phyloP scores from a whole-genome alignment of 441 rosid species.

The Pelargonium myrrhifolium region DNA sequence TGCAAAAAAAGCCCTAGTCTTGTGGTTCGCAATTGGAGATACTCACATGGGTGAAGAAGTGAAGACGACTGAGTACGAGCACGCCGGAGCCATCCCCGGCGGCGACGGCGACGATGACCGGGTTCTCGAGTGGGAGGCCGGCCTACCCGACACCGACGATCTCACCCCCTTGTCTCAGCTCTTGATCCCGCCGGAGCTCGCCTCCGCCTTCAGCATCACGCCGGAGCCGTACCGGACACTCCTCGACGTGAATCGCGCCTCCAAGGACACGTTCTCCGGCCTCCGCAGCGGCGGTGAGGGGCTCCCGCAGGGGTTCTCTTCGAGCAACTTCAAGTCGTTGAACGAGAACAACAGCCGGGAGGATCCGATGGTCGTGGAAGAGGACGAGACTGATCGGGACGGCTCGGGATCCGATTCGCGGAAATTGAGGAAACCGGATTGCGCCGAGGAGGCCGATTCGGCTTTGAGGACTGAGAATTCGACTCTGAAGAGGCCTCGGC shows the following conservation, averaged over 20 bases:
- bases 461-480: conserved; percentile 32
- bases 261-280: conserved; percentile 50
- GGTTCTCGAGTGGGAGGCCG: conserved; percentile 76
- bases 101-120: conserved; percentile 46
- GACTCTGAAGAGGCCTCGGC: conserved; percentile 55
- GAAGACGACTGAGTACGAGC: conserved; percentile 49
- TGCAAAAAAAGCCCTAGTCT: conserved; percentile 2
- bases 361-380: conserved; percentile 32
- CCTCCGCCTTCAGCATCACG: conserved; percentile 76
- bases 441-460: conserved; percentile 56
- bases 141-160: conserved; percentile 66
- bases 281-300: conserved; percentile 32
- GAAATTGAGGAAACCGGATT: conserved; percentile 49
- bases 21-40: neutral
- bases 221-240: conserved; percentile 51
- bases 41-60: conserved; percentile 65
- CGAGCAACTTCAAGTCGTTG: conserved; percentile 34
- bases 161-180: conserved; percentile 66
- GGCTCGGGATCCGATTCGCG: conserved; percentile 51
- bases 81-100: conserved; percentile 17
- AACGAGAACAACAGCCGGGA: conserved; percentile 14
- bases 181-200: conserved; percentile 68
- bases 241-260: conserved; percentile 63
- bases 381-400: conserved; percentile 30
- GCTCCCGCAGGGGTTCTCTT: conserved; percentile 27